Conservation (phyloP, 2,329 filamentous ascomycete species). For the Fusarium subglutinans region DNA sequence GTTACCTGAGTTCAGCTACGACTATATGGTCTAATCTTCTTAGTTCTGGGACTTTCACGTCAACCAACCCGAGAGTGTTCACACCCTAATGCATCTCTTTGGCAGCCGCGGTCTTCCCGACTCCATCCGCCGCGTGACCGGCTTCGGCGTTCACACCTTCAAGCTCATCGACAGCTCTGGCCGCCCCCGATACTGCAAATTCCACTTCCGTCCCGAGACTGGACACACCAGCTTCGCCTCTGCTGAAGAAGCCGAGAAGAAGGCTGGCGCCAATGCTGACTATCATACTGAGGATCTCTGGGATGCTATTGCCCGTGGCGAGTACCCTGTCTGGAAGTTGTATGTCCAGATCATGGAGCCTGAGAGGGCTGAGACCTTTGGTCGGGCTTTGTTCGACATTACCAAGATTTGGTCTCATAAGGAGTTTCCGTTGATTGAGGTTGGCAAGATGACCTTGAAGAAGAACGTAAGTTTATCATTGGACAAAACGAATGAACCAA, state of each 20-base stretch:
- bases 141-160: conserved; percentile 21
- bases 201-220: conserved; percentile 18
- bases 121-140: conserved; percentile 10
- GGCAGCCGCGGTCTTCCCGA: conserved; percentile 13
- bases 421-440: conserved; percentile 57
- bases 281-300: conserved; percentile 29
- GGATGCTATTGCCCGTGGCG: conserved; percentile 55
- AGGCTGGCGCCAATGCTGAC: conserved; percentile 17
- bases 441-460: conserved; percentile 63
- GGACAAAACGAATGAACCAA: background rate
- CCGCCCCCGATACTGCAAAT: conserved; percentile 14
- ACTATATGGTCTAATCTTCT: background rate
- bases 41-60: conserved; percentile 29
- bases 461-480: conserved; percentile 29
- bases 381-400: conserved; percentile 63
- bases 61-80: conserved; percentile 23
- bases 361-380: conserved; percentile 57
- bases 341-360: conserved; percentile 65
- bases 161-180: conserved; percentile 7
- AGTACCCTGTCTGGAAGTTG: conserved; percentile 61
- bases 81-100: conserved; percentile 24
- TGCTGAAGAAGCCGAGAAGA: background rate
- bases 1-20: fast-evolving
- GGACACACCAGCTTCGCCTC: background rate
- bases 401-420: conserved; percentile 64